These are phyloP conservation scores for Cordyceps cicadae DNA, from an alignment of 2,329 filamentous ascomycete species.

Conservation along the genomic window DNA sequence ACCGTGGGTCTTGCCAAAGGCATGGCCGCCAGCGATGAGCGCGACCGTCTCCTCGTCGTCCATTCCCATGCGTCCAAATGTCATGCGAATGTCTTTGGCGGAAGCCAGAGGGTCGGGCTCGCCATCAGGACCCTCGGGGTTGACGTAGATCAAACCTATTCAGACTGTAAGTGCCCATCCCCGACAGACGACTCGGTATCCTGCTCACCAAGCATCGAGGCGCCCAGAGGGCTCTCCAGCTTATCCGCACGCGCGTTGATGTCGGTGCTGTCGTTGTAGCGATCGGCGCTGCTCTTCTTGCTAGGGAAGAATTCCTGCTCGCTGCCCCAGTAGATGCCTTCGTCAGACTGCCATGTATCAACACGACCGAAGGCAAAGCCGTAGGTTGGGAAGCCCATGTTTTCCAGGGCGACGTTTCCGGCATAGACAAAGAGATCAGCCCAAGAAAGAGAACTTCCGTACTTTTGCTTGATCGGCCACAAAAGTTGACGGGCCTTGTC, in stretches of 20 bases:
- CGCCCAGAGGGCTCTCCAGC: slow-evolving; percentile 54
- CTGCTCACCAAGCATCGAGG: slow-evolving; percentile 44
- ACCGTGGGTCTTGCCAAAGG: slow-evolving; percentile 75
- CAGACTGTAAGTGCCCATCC: neutral
- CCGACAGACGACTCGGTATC: neutral
- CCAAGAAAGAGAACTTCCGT: slow-evolving; percentile 76
- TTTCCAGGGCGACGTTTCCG: slow-evolving; percentile 71
- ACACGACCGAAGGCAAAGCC: slow-evolving; percentile 65
- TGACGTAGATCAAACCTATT: slow-evolving; percentile 67
- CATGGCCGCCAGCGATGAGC: slow-evolving; percentile 69
- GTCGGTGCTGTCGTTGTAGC: slow-evolving; percentile 43
- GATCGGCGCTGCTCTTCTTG: slow-evolving; percentile 66
- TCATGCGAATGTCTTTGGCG: slow-evolving; percentile 63
- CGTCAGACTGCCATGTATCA: slow-evolving; percentile 68
- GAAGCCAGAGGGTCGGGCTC: slow-evolving; percentile 63
- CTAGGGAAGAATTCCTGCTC: slow-evolving; percentile 43
- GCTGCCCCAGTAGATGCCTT: slow-evolving; percentile 69
- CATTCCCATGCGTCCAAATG: slow-evolving; percentile 76
- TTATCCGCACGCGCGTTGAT: slow-evolving; percentile 34
- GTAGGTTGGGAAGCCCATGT: slow-evolving; percentile 65
- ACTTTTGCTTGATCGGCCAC: slow-evolving; percentile 80
- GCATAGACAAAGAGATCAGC: slow-evolving; percentile 63
- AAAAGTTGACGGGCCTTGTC: slow-evolving; percentile 74
- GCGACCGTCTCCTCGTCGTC: slow-evolving; percentile 75
- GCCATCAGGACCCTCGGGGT: slow-evolving; percentile 69